Conservation (phyloP, 495 filamentous ascomycete genomes). For the Penicillium parvum region DNA sequence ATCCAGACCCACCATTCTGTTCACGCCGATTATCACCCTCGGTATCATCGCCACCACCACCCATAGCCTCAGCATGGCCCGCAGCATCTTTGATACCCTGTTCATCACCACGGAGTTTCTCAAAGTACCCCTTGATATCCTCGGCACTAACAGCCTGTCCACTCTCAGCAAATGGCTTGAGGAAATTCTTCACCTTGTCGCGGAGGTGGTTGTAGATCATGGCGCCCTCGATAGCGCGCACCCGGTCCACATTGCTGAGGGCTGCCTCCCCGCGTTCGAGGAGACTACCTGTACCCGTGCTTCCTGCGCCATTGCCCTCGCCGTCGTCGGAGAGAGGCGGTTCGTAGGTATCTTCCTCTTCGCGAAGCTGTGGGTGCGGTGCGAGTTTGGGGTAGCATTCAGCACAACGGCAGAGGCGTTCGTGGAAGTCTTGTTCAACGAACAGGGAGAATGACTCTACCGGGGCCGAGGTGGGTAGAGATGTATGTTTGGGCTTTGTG, state of each 20-base stretch:
- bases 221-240: constrained; percentile 90
- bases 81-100: constrained; percentile 47
- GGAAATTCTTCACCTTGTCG: constrained; percentile 87
- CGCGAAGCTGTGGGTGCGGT: constrained; percentile 71
- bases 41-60: constrained; percentile 16
- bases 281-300: constrained; percentile 64
- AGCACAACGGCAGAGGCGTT: constrained; percentile 71
- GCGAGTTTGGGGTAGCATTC: constrained; percentile 70
- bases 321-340: constrained; percentile 70
- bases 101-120: constrained; percentile 84
- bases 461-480: constrained; percentile 47
- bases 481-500: constrained; percentile 39
- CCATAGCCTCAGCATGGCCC: constrained; percentile 26
- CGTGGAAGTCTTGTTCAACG: constrained; percentile 68
- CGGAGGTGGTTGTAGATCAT: constrained; percentile 96
- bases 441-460: constrained; percentile 69
- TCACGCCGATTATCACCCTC: constrained; percentile 27
- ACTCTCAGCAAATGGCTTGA: constrained; percentile 88
- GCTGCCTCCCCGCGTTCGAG: constrained; percentile 88
- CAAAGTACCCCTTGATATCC: constrained; percentile 95
- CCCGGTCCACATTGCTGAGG: constrained; percentile 82
- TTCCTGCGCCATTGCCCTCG: constrained; percentile 41
- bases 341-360: constrained; percentile 90
- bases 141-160: constrained; percentile 82
- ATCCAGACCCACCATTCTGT: constrained; percentile 33